Evolutionary conservation across 495 filamentous ascomycete genomes (phyloP), one percentile per base, ranked within the genome.

Genomic region (Hyaloscypha hepaticicola): DNA sequence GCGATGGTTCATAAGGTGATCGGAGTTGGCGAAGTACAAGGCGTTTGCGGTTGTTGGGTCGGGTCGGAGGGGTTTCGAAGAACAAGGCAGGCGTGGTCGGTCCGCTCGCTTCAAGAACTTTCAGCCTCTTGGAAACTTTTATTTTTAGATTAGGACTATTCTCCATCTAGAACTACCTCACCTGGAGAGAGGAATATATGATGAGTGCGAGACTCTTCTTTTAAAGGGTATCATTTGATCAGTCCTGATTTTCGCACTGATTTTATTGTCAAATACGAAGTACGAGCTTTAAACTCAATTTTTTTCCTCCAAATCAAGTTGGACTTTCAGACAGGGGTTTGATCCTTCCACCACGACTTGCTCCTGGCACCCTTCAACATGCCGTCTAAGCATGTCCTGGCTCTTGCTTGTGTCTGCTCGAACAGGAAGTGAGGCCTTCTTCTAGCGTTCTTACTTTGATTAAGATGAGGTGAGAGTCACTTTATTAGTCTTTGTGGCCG

Each of bases 1-100:
- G 49, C 14, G 51, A 28, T 52, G 25, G 52, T 58, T 65, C 61
- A 65, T 68, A 58, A 34, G 61, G 61, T 34, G 25, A 45, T 45
- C 38, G 19, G 33, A 29, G 56, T n/a, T 25, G 7, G 53, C 28
- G 53, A 57, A 24, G 53, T 57, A 33, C 28, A 27, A 16, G 16
- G 31, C 55, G 50, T n/a, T 25, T 16, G 22, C 6, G 41, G 58
- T 28, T 25, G 50, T 16, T 11, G 31, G 25, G 33, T 28, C 5
- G 33, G 33, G 9, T 24, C 27, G 8, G 25, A 25, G 27, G 5
- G 34, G 41, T 38, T 26, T 27, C 24, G 58, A 61, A 59, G 48
- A 53, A 25, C 60, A 62, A 55, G 60, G 60, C 60, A 53, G 58
- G 26, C 24, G 58, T n/a, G n/a, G 48, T 49, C 55, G 14, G 58